phyloP scores from a whole-genome alignment of 2,329 filamentous ascomycete species.

The Arthrobotrys conoides region DNA sequence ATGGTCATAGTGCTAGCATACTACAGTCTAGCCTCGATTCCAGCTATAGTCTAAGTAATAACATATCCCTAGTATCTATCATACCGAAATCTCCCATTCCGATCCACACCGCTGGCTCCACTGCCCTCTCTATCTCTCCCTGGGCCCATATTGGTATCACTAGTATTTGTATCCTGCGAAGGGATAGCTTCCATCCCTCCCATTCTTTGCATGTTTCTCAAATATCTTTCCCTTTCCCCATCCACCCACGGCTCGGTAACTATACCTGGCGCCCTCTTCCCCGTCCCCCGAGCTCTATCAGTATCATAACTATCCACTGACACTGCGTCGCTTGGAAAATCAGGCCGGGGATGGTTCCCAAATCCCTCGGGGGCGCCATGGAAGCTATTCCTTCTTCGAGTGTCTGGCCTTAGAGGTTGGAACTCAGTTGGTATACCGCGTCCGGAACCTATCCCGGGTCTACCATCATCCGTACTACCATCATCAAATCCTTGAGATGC shows the following conservation, averaged over 20 bases:
- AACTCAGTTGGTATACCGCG: neutral
- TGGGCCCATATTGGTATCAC: constrained; percentile 9
- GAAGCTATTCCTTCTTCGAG: constrained; percentile 19
- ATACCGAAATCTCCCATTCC: constrained; percentile 42
- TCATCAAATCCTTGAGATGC: constrained; percentile 13
- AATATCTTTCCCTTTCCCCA: constrained; percentile 39
- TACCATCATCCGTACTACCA: neutral
- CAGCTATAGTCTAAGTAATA: too few species aligned
- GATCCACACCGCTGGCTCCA: constrained; percentile 28
- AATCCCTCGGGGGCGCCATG: neutral
- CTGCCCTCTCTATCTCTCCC: constrained; percentile 14
- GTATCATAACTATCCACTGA: constrained; percentile 5
- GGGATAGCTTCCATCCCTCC: constrained; percentile 40
- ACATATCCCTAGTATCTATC: constrained; percentile 11
- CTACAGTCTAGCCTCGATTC: too few species aligned
- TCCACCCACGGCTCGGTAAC: constrained; percentile 34
- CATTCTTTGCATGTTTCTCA: constrained; percentile 33
- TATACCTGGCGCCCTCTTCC: constrained; percentile 20
- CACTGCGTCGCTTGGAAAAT: constrained; percentile 2
- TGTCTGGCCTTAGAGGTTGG: neutral
- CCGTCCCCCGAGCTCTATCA: constrained; percentile 3
- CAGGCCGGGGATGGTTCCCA: neutral
- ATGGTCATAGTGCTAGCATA: too few species aligned
- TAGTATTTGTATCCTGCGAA: constrained; percentile 28
- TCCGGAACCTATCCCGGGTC: neutral